Percentiles rank a stretch among this genome's conserved stretches.
Conservation (phyloP, 108 stramenopile species). For the Conticribra guillardii region DNA sequence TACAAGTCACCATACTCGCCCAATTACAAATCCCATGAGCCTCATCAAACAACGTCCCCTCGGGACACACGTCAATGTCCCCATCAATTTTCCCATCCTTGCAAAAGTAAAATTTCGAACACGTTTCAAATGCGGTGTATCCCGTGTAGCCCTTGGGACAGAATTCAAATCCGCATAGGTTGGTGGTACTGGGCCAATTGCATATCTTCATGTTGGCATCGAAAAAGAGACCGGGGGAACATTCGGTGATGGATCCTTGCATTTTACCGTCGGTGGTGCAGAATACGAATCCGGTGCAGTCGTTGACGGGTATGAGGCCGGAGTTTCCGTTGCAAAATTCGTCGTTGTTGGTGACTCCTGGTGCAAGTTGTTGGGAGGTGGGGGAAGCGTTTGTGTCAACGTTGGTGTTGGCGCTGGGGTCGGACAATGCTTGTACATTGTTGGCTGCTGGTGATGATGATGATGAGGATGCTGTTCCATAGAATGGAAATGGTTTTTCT, state of each 20-base stretch:
- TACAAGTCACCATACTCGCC: conserved; percentile 31
- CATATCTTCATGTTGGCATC: conserved; percentile 45
- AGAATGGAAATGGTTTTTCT: conserved; percentile 20
- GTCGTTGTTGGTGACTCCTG: conserved; percentile 25
- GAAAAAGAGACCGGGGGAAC: conserved; percentile 32
- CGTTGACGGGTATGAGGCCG: conserved; percentile 30
- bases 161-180: conserved; percentile 49
- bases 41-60: conserved; percentile 45
- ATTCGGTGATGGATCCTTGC: conserved; percentile 24
- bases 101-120: conserved; percentile 48
- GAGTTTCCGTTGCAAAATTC: conserved; percentile 31
- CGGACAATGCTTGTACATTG: not conserved
- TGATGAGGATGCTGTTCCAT: not conserved
- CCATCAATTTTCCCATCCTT: conserved; percentile 41
- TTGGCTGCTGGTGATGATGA: conserved; percentile 1
- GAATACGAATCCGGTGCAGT: conserved; percentile 44
- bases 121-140: conserved; percentile 37
- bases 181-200: conserved; percentile 47
- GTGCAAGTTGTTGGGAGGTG: conserved; percentile 8
- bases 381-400: not conserved
- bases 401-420: not conserved
- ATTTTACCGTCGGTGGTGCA: conserved; percentile 29
- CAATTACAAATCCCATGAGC: conserved; percentile 37
- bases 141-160: conserved; percentile 29
- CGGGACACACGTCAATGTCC: conserved; percentile 40